These are phyloP conservation scores for Ganoderma sinense DNA, from an alignment of 1,284 basidiomycete species.

Conservation along the genomic window DNA sequence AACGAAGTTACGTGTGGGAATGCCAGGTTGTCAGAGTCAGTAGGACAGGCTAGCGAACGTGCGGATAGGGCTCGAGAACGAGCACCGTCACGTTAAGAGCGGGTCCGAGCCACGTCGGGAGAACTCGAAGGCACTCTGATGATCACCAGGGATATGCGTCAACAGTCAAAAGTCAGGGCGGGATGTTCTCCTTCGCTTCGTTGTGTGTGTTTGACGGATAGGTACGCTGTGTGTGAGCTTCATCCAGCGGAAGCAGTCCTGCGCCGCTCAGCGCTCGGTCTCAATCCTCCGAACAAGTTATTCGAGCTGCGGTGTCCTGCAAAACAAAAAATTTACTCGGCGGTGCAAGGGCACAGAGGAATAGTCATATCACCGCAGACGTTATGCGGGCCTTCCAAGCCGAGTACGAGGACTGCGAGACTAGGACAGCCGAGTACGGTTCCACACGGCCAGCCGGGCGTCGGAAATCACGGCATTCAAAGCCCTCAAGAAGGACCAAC, in stretches of 20 bases:
- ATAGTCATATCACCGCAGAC: background rate
- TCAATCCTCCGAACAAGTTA: background rate
- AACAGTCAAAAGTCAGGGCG: background rate
- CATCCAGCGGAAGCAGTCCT: background rate
- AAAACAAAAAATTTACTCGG: background rate
- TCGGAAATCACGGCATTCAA: background rate
- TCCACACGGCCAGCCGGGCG: background rate
- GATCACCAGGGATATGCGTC: background rate
- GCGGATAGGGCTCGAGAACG: background rate
- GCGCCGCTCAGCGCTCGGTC: background rate
- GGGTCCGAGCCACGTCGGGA: background rate
- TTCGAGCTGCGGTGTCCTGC: background rate
- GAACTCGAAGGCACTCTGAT: background rate
- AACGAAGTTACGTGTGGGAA: background rate
- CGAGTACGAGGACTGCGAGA: background rate
- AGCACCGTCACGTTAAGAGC: background rate
- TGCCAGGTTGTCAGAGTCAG: background rate
- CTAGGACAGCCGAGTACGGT: background rate
- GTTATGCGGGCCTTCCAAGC: background rate
- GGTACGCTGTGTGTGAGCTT: background rate
- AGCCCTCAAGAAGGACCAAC: background rate
- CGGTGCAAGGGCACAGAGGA: background rate
- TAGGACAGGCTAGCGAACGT: background rate
- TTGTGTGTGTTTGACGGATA: background rate
- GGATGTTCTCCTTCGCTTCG: background rate